These are phyloP conservation scores for Vachellia pachyceras DNA, from an alignment of 306 rosid genomes.

Conservation along the genomic window DNA sequence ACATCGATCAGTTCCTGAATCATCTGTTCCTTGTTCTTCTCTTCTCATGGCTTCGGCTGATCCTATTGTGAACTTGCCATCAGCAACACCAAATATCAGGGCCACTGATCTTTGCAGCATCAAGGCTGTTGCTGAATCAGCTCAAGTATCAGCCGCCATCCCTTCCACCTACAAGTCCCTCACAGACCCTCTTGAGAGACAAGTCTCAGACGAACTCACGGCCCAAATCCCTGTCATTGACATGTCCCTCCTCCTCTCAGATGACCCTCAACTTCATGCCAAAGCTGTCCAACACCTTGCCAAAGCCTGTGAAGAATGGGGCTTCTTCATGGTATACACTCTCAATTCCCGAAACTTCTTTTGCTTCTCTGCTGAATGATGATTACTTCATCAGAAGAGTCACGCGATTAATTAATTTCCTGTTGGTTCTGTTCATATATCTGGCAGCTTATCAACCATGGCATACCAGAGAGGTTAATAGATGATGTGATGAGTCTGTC, in stretches of 20 bases:
- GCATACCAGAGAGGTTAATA: not conserved
- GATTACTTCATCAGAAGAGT: not conserved
- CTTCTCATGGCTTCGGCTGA: conserved; percentile 10
- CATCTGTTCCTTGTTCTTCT: not conserved
- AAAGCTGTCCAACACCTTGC: conserved; percentile 40
- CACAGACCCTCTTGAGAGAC: not conserved
- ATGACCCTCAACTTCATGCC: conserved; percentile 46
- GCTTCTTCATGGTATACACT: conserved; percentile 42
- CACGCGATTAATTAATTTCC: not conserved
- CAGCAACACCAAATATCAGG: not conserved
- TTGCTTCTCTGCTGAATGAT: too few species aligned
- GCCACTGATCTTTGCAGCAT: conserved; percentile 19
- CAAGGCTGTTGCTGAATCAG: conserved; percentile 12
- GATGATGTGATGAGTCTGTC: not conserved
- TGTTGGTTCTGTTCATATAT: not conserved
- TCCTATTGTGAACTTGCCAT: not conserved
- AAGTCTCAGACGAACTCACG: not conserved
- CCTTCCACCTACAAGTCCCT: conserved; percentile 20
- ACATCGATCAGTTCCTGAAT: not conserved
- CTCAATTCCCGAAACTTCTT: not conserved
- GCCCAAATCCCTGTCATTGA: conserved; percentile 48
- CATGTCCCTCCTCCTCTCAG: conserved; percentile 34
- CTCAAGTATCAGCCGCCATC: not conserved
- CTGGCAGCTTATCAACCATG: conserved; percentile 23
- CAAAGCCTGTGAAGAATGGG: conserved; percentile 54